A percentile compares a stretch with the other conserved stretches of the same genome.
These are phyloP conservation scores for Botrytis hyacinthi DNA, from an alignment of 2,329 filamentous ascomycete genomes.

Conservation along the genomic window DNA sequence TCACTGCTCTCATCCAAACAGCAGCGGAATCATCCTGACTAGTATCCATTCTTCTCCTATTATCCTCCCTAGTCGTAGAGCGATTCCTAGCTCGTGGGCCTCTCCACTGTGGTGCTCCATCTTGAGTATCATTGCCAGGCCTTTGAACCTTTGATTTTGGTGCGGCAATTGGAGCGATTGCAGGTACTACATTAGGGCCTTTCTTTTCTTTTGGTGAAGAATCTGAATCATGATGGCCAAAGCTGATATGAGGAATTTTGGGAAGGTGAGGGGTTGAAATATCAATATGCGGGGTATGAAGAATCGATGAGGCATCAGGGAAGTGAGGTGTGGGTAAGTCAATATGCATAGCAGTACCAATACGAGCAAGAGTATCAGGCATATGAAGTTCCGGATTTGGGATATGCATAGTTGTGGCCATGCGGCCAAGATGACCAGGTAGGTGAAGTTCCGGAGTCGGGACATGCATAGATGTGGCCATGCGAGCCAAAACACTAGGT, in stretches of 20 bases:
- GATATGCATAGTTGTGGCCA: background rate
- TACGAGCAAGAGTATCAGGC: background rate
- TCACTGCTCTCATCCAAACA: slow-evolving; percentile 19
- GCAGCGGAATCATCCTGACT: slow-evolving; percentile 19
- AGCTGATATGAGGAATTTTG: slow-evolving; percentile 1
- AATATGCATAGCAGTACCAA: background rate
- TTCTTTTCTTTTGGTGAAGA: background rate
- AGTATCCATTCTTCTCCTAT: slow-evolving; percentile 16
- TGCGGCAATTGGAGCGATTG: background rate
- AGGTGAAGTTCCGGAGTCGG: background rate
- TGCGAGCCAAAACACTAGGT: background rate
- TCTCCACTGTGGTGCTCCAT: slow-evolving; percentile 13
- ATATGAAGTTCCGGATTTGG: background rate
- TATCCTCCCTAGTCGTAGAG: slow-evolving; percentile 10
- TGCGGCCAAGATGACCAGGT: background rate
- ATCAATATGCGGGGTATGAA: slow-evolving; percentile 7
- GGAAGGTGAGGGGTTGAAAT: background rate
- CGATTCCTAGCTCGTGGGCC: slow-evolving; percentile 17
- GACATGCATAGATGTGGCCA: background rate
- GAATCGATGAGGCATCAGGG: background rate
- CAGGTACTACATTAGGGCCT: background rate
- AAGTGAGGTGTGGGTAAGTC: background rate
- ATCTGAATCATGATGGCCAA: background rate
- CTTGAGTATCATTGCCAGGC: background rate
- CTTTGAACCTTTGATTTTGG: background rate